Conservation (phyloP, 1,284 basidiomycete species). For the Sanghuangporus weigelae region DNA sequence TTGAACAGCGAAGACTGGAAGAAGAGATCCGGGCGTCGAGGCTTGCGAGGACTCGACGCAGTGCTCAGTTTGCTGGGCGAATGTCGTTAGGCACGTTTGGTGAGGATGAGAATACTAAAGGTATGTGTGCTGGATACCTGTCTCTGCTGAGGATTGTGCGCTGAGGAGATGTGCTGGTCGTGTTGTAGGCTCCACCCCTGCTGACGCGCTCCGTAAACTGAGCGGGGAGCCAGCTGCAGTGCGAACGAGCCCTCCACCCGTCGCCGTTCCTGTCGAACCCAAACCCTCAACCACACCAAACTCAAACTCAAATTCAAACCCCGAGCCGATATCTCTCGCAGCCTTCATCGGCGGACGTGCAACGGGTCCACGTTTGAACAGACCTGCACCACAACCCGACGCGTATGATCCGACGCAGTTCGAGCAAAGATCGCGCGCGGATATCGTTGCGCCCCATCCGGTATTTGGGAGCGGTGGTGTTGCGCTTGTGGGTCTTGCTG, state of each 20-base stretch:
- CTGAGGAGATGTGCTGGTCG: constrained; percentile 32
- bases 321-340: constrained; percentile 60
- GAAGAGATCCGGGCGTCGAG: constrained; percentile 71
- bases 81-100: not conserved
- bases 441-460: constrained; percentile 54
- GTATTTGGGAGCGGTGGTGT: constrained; percentile 67
- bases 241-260: not conserved
- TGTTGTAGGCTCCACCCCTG: constrained; percentile 39
- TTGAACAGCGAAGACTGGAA: constrained; percentile 65
- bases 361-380: constrained; percentile 63
- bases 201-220: constrained; percentile 42
- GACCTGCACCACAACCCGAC: constrained; percentile 66
- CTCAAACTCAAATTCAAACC: constrained; percentile 21
- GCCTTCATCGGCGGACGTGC: constrained; percentile 73
- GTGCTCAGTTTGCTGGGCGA: constrained; percentile 37
- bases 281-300: constrained; percentile 15
- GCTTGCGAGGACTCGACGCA: constrained; percentile 58
- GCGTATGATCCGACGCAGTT: constrained; percentile 60
- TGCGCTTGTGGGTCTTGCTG: constrained; percentile 64
- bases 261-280: constrained; percentile 7
- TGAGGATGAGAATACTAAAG: not conserved
- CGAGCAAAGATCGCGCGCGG: constrained; percentile 45
- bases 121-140: constrained; percentile 8
- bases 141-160: constrained; percentile 36
- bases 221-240: constrained; percentile 20